Base-by-base conservation (phyloP, 2,329 filamentous ascomycete genomes). In the Stromatinia cepivora region DNA sequence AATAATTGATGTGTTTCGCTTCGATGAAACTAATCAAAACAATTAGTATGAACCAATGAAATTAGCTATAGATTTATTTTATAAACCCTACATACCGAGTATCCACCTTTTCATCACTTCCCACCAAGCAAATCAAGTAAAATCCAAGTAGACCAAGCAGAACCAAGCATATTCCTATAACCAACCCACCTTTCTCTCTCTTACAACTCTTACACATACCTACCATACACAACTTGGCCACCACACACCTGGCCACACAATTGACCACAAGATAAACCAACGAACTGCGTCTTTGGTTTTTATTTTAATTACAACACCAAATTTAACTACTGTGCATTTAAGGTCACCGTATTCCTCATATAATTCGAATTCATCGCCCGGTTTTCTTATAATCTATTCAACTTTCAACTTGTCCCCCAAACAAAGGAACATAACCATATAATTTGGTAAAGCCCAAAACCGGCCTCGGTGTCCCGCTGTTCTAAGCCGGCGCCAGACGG, bases 401-500 rank as follows among this genome's bases (percentile, higher is more conserved):
- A 66, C 56, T 71, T 71, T 70, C 69, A 61, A 59, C 63, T 66
- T 66, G 61, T 71, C 59, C 59, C 34, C 54, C 66, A 73, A 71
- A 70, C 61, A 71, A 70, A 73, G 70, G 61, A 70, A 69, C 71
- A 69, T n/a, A 64, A 61, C 53, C 70, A 71, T 73, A 70, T 71
- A 75, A 76, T 73, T 76, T 78, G 76, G 76, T 76, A 72, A 63
- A 63, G 75, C 75, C 73, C 71, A 74, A 70, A 74, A 72, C 74
- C 74, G 71, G 71, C 71, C 66, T 74, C 72, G 77, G 76, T 76
- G 76, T 75, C 75, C 75, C 72, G 76, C 76, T 76, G 45, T 69
- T 71, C 71, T 74, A 72, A 77, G 77, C 76, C 75, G 76, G 76
- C 76, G 76, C 76, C 77, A 71, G 76, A 71, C 74, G 76, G 77